Percentiles rank a stretch among this genome's conserved stretches.
phyloP scores from a whole-genome alignment of 345 rosid genomes.

The Rhodamnia argentea region DNA sequence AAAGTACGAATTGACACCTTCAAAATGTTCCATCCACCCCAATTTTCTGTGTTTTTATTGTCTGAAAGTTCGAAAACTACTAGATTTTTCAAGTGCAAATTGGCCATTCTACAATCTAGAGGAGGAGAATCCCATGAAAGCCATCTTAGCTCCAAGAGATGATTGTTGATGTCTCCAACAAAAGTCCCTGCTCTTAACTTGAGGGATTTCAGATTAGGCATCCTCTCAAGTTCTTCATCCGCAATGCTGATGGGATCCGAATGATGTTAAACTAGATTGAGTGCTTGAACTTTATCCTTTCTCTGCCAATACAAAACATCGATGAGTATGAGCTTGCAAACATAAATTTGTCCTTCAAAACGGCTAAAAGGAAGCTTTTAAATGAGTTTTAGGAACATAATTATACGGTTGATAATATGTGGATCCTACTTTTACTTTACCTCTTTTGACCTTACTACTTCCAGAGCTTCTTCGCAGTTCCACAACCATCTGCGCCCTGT shows the following conservation, averaged over 20 bases:
- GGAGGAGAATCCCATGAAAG: not conserved
- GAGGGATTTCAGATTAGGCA: not conserved
- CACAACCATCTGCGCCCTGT: not conserved
- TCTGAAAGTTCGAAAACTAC: not conserved
- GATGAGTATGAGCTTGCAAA: not conserved
- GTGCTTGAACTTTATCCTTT: not conserved
- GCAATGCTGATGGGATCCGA: accelerated
- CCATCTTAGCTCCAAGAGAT: not conserved
- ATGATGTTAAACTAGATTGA: not conserved
- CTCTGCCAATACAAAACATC: not conserved
- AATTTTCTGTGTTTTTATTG: not conserved
- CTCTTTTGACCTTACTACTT: not conserved
- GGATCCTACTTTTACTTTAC: not conserved
- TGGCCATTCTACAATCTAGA: not conserved
- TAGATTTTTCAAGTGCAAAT: not conserved
- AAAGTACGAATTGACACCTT: not conserved
- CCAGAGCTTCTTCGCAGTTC: accelerated
- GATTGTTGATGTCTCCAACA: not conserved
- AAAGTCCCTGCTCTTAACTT: not conserved
- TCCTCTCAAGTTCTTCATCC: not conserved
- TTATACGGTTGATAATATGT: not conserved
- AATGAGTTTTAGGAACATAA: not conserved
- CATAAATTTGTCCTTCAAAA: not conserved
- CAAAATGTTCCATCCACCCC: not conserved
- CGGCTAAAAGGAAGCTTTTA: not conserved